Conservation (phyloP, 1,284 basidiomycete genomes). For the Xerocomus cyaneibrunnescens region DNA sequence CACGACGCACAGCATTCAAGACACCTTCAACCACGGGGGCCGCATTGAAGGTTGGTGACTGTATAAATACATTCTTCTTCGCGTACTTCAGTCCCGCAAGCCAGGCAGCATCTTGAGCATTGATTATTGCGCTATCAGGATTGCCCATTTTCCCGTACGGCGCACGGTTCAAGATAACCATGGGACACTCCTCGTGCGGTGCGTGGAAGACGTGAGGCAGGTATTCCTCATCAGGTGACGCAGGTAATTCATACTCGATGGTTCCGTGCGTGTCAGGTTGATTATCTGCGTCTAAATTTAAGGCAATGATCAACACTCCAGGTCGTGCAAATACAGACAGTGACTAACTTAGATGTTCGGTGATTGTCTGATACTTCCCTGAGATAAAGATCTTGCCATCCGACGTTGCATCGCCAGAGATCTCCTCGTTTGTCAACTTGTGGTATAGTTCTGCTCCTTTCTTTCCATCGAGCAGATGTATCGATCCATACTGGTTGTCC, state of each 20-base stretch:
- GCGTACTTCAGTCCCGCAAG: conserved; percentile 71
- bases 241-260: conserved; percentile 28
- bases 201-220: conserved; percentile 51
- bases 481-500: conserved; percentile 44
- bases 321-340: background rate
- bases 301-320: conserved; percentile 12
- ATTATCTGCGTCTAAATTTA: conserved; percentile 36
- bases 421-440: conserved; percentile 18
- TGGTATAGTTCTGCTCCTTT: conserved; percentile 31
- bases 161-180: conserved; percentile 70
- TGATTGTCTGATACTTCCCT: conserved; percentile 37
- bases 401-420: conserved; percentile 7
- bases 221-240: conserved; percentile 36
- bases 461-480: conserved; percentile 30
- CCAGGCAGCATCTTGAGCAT: conserved; percentile 78
- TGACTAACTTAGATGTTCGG: conserved; percentile 36
- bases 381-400: conserved; percentile 26
- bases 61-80: conserved; percentile 69
- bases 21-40: conserved; percentile 64
- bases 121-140: conserved; percentile 46
- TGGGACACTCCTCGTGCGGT: conserved; percentile 64
- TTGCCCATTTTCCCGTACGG: conserved; percentile 52
- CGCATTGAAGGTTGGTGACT: conserved; percentile 78
- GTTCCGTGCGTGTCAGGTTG: conserved; percentile 37
- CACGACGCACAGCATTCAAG: conserved; percentile 64